Conservation (phyloP, 257 asterid species). For the Jacaranda mimosifolia region DNA sequence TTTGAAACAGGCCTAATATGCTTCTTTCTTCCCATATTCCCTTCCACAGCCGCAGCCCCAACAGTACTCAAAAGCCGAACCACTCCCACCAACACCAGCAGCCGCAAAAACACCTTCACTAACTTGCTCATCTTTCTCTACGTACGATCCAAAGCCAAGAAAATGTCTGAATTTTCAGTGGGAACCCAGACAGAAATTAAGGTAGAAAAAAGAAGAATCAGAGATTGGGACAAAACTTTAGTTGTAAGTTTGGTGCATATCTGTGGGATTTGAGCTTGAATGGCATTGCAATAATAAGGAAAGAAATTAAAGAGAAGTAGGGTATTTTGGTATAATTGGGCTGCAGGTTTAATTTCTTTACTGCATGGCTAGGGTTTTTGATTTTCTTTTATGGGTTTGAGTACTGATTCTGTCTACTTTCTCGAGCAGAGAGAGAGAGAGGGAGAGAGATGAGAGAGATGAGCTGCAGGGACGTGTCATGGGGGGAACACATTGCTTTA, state of each 20-base stretch:
- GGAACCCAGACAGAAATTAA: neutral
- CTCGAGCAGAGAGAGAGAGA: conserved; percentile 42
- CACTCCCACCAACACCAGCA: conserved; percentile 43
- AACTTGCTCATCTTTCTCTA: conserved; percentile 39
- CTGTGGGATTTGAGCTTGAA: too few species aligned
- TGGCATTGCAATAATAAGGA: too few species aligned
- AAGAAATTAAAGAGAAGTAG: too few species aligned
- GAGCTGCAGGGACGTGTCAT: conserved; percentile 48
- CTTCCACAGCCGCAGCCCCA: conserved; percentile 38
- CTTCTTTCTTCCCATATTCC: conserved; percentile 7
- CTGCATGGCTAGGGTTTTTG: conserved; percentile 52
- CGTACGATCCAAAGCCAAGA: neutral
- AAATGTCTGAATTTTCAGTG: neutral
- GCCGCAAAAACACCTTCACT: conserved; percentile 42
- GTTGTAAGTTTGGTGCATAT: neutral
- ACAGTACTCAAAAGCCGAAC: conserved; percentile 43
- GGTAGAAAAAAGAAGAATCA: neutral
- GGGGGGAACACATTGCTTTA: conserved; percentile 57
- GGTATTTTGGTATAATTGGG: too few species aligned
- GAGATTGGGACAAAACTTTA: conserved; percentile 27
- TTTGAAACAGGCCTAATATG: conserved; percentile 28
- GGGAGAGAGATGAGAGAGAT: conserved; percentile 32
- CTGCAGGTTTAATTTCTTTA: neutral
- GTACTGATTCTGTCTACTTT: conserved; percentile 22
- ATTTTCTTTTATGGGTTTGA: conserved; percentile 62